Base-by-base conservation (phyloP, 257 asterid species). In the Solanum etuberosum region DNA sequence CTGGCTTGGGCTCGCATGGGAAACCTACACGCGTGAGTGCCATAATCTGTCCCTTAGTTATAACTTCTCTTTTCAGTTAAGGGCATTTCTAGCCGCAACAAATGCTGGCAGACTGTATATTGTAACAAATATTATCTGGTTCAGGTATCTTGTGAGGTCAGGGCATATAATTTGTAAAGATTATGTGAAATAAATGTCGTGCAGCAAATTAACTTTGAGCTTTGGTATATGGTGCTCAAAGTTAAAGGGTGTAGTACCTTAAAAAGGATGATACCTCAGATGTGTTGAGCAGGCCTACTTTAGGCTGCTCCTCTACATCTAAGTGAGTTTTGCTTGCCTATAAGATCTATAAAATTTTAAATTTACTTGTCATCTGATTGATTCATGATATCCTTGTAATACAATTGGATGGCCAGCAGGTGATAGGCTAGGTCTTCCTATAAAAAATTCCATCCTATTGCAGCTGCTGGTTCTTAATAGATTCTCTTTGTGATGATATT, bases 1-100 rank as follows among this genome's bases (percentile, higher is more conserved):
- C 98, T 97, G 91, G 98, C 98, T 86, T 97, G 99, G 99, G 99
- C 98, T 87, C 99, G 99, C 90, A 94, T 97, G 98, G 99, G 98
- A 51, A 97, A 97, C 91, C 92, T 97, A 86, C 99, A 97, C 84
- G 93, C 95, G 99, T 97, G 86, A 83, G 93, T 81, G 40, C 68
- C 15, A 81, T 81, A 81, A 48, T 27, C 85, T 4, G 27, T 80
- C 85, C 43, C 42, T 80, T 48, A 29, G 40, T 9, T 80, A 29
- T 80, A 80, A 48, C 85, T 80, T 80, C 43, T 80, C 29, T 78
- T 38, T 48, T 48, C 67, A 29, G 40, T 46, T 23, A 80, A 48
- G 85, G 85, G 85, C 84, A 16, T 80, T 80, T 18, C 67, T 42
- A 80, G 85, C 85, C 42, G 18, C 67, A 80, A 13, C 34, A 76